Conservation (phyloP, 2,329 filamentous ascomycete species). For the Xylogone sp. region DNA sequence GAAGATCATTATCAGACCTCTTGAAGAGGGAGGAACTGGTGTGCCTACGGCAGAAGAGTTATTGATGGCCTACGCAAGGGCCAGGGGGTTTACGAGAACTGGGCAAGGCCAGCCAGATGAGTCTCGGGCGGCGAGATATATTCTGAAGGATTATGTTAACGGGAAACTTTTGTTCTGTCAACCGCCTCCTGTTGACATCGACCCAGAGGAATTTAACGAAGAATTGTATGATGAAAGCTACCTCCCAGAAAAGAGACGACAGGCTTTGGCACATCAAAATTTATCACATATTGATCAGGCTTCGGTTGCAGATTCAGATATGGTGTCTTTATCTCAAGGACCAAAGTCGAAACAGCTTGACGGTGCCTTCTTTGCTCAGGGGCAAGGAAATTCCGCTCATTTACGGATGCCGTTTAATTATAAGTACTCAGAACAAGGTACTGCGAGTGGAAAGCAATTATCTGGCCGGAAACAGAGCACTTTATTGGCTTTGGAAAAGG, state of each 20-base stretch:
- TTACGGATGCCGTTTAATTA: slow-evolving; percentile 81
- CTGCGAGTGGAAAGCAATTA: slow-evolving; percentile 59
- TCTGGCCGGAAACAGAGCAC: slow-evolving; percentile 79
- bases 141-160: slow-evolving; percentile 96
- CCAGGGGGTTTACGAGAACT: slow-evolving; percentile 85
- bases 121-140: slow-evolving; percentile 80
- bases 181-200: slow-evolving; percentile 72
- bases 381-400: slow-evolving; percentile 59
- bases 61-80: slow-evolving; percentile 79
- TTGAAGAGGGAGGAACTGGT: slow-evolving; percentile 92
- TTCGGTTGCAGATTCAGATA: slow-evolving; percentile 42
- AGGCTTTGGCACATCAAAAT: slow-evolving; percentile 48
- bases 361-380: slow-evolving; percentile 79
- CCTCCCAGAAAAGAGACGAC: slow-evolving; percentile 76
- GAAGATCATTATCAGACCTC: slow-evolving; percentile 72
- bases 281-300: slow-evolving; percentile 30
- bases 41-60: slow-evolving; percentile 80
- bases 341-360: slow-evolving; percentile 76
- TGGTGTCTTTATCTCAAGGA: slow-evolving; percentile 53
- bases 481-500: slow-evolving; percentile 79
- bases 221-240: slow-evolving; percentile 83
- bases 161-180: slow-evolving; percentile 92
- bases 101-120: slow-evolving; percentile 91
- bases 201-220: slow-evolving; percentile 75
- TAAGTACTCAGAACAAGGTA: slow-evolving; percentile 81